phyloP scores from a whole-genome alignment of 2,329 filamentous ascomycete species.

The Verticillium nonalfalfae region DNA sequence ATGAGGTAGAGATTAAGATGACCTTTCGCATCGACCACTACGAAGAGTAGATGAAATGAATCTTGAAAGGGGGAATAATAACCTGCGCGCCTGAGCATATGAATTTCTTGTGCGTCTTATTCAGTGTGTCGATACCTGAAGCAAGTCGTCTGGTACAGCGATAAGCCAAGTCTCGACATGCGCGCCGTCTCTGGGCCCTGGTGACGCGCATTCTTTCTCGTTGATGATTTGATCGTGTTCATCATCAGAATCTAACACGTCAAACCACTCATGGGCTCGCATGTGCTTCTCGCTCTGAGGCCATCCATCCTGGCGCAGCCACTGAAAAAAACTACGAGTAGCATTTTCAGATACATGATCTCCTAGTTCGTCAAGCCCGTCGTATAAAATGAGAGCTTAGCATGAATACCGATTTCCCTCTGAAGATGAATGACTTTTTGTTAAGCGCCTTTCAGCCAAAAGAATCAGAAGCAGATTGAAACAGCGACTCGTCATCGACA shows the following conservation, averaged over 20 bases:
- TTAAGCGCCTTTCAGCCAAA: not conserved
- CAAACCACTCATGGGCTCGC: constrained; percentile 18
- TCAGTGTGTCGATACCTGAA: not conserved
- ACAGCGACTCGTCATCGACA: constrained; percentile 3
- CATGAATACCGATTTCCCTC: not conserved
- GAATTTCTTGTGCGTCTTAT: too few relatives aligned
- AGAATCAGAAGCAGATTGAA: not conserved
- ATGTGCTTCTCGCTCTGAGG: constrained; percentile 14
- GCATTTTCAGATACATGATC: constrained; percentile 18
- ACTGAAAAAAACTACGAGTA: constrained; percentile 21
- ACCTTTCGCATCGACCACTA: constrained; percentile 36
- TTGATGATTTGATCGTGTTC: constrained; percentile 2
- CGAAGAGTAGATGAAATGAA: not conserved
- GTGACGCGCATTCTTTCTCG: not conserved
- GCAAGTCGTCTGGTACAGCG: not conserved
- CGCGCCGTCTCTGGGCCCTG: too few relatives aligned
- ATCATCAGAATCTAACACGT: constrained; percentile 14
- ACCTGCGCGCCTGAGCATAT: not conserved
- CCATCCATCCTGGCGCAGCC: constrained; percentile 18
- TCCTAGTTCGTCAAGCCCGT: constrained; percentile 8
- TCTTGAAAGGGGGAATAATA: too few relatives aligned
- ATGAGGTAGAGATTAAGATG: constrained; percentile 68
- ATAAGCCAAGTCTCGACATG: not conserved
- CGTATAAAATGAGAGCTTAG: constrained; percentile 1
- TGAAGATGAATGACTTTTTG: not conserved